Percentiles rank a stretch among this genome's conserved stretches.
Evolutionary conservation across 2,329 filamentous ascomycete species (phyloP).

Genomic region (Myriangium duriaei): DNA sequence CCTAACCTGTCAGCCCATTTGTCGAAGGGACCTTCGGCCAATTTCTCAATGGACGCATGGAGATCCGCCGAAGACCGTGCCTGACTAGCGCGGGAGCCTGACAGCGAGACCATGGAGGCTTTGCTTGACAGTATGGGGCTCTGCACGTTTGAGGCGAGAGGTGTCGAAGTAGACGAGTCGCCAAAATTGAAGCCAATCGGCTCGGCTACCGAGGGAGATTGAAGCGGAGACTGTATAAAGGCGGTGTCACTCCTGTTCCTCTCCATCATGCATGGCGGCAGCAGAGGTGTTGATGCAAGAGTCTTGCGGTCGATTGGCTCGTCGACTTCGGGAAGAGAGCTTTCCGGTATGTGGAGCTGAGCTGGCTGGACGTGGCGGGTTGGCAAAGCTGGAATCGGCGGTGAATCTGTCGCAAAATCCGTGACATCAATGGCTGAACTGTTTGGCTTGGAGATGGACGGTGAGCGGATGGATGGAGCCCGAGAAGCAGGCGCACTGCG

Average conservation of each 20-base stretch:
- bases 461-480: constrained; percentile 62
- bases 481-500: constrained; percentile 28
- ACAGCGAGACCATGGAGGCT: constrained; percentile 66
- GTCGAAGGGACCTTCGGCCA: constrained; percentile 52
- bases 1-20: constrained; percentile 77
- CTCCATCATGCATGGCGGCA: constrained; percentile 66
- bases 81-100: constrained; percentile 34
- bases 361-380: constrained; percentile 4
- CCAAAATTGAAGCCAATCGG: constrained; percentile 6
- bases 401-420: constrained; percentile 22
- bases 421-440: constrained; percentile 30
- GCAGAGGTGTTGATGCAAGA: constrained; percentile 67
- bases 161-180: constrained; percentile 27
- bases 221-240: constrained; percentile 63
- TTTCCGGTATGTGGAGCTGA: constrained; percentile 7
- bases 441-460: constrained; percentile 56
- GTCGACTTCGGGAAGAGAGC: constrained; percentile 25
- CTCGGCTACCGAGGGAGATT: constrained; percentile 70
- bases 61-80: constrained; percentile 42
- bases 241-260: constrained; percentile 39
- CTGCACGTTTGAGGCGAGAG: constrained; percentile 22
- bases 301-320: constrained; percentile 41
- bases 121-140: constrained; percentile 64
- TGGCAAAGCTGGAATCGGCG: constrained; percentile 17
- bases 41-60: constrained; percentile 23